Percentiles rank a stretch among this genome's conserved stretches.
These are phyloP conservation scores for Chalciporus sphaerocephalus DNA, from an alignment of 768 basidiomycete species.

Conservation along the genomic window DNA sequence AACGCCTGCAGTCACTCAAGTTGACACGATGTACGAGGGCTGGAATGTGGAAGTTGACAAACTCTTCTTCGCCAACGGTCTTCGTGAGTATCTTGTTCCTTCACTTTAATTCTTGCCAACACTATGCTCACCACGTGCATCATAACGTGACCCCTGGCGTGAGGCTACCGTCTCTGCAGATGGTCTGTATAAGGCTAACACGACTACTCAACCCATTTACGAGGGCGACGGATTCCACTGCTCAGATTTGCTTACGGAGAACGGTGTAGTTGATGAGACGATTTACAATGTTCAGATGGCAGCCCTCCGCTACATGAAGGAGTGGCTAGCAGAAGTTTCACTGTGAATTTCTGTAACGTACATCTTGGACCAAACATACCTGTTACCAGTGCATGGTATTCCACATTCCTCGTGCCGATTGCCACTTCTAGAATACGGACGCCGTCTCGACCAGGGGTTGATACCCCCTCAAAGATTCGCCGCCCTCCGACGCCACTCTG, in stretches of 20 bases:
- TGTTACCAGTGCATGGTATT: no score
- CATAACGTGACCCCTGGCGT: conserved; percentile 69
- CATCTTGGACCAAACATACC: no score
- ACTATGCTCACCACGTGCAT: neutral
- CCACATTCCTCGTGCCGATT: no score
- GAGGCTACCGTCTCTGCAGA: conserved; percentile 64
- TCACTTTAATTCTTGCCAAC: neutral
- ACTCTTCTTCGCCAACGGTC: conserved; percentile 68
- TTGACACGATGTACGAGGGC: conserved; percentile 52
- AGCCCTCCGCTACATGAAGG: conserved; percentile 48
- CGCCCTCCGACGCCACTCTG: no score
- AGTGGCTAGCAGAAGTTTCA: conserved; percentile 44
- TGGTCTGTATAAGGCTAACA: conserved; percentile 42
- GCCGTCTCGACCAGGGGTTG: no score
- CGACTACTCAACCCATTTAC: conserved; percentile 51
- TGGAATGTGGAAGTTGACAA: conserved; percentile 57
- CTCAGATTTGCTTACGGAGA: conserved; percentile 48
- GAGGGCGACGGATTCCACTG: conserved; percentile 64
- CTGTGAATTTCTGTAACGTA: no score
- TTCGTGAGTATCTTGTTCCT: conserved; percentile 40
- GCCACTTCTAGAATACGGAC: no score
- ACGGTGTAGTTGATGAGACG: conserved; percentile 45
- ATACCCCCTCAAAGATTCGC: no score
- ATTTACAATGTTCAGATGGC: conserved; percentile 51
- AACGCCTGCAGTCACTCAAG: conserved; percentile 38